Conservation (phyloP, 768 basidiomycete species). For the Boletus vermiculosoides region DNA sequence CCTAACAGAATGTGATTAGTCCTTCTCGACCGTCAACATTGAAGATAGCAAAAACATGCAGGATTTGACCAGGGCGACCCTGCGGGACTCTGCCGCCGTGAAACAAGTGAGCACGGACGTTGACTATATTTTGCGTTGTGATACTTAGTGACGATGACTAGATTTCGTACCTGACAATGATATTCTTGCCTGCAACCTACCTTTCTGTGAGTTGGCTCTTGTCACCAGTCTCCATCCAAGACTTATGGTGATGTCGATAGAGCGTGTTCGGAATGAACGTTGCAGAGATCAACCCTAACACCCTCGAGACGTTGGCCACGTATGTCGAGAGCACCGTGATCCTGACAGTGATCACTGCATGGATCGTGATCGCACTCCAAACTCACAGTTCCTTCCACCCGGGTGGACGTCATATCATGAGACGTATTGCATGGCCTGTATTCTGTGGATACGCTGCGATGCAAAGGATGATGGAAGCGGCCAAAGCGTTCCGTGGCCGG, state of each 20-base stretch:
- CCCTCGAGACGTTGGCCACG: conserved; percentile 33
- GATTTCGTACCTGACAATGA: conserved; percentile 59
- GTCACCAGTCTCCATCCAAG: no score
- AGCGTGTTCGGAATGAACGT: conserved; percentile 32
- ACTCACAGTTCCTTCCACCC: conserved; percentile 24
- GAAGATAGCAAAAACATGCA: conserved; percentile 55
- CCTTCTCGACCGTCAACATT: conserved; percentile 59
- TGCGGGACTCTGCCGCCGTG: conserved; percentile 42
- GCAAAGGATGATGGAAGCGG: neutral
- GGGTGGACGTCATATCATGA: neutral
- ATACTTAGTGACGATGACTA: conserved; percentile 21
- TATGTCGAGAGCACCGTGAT: conserved; percentile 46
- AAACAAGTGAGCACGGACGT: conserved; percentile 24
- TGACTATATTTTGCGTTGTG: neutral
- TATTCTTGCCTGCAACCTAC: conserved; percentile 59
- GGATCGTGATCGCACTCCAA: conserved; percentile 57
- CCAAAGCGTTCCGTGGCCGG: neutral
- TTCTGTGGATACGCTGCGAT: neutral
- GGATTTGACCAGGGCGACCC: conserved; percentile 46
- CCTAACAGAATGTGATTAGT: conserved; percentile 34
- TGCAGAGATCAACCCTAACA: conserved; percentile 28
- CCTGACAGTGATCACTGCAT: conserved; percentile 51
- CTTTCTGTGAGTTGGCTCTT: conserved; percentile 22
- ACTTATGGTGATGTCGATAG: conserved; percentile 26
- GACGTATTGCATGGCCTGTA: conserved; percentile 23